These are phyloP conservation scores for Corynespora cassiicola DNA, from an alignment of 2,329 filamentous ascomycete genomes.

Conservation along the genomic window DNA sequence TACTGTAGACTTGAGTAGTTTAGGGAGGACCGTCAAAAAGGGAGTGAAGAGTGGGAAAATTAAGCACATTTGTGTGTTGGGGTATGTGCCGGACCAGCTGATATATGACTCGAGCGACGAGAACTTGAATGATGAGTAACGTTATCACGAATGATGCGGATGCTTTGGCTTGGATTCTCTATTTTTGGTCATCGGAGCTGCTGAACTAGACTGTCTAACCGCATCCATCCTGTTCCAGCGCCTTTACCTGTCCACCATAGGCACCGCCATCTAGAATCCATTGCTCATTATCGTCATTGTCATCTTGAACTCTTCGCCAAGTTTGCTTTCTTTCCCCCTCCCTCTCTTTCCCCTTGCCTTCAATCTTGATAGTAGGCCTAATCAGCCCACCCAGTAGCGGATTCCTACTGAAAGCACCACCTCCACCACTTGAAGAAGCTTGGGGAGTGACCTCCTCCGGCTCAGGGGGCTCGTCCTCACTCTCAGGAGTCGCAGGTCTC, in stretches of 20 bases:
- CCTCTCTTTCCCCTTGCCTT: constrained; percentile 51
- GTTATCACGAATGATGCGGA: too few relatives aligned
- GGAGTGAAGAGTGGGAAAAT: too few relatives aligned
- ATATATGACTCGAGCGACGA: too few relatives aligned
- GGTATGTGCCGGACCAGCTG: too few relatives aligned
- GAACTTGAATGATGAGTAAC: too few relatives aligned
- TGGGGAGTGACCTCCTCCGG: constrained; percentile 37
- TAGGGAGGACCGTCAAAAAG: too few relatives aligned
- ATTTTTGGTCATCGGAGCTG: too few relatives aligned
- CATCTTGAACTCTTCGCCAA: constrained; percentile 61
- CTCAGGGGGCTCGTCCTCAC: constrained; percentile 54
- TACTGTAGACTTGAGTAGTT: too few relatives aligned
- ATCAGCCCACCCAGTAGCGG: constrained; percentile 71
- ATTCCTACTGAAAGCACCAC: constrained; percentile 72
- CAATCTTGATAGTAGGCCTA: constrained; percentile 62
- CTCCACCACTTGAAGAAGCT: constrained; percentile 32
- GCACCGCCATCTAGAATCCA: constrained; percentile 61
- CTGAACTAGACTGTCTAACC: constrained; percentile 8
- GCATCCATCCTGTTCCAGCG: constrained; percentile 18
- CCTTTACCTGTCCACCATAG: constrained; percentile 45
- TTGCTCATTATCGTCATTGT: constrained; percentile 60
- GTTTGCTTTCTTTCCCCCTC: constrained; percentile 46
- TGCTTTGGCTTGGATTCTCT: too few relatives aligned
- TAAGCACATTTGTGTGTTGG: too few relatives aligned
- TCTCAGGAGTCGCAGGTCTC: constrained; percentile 59